Conservation (phyloP, 2,329 filamentous ascomycete species). For the Neopestalotiopsis sp. region DNA sequence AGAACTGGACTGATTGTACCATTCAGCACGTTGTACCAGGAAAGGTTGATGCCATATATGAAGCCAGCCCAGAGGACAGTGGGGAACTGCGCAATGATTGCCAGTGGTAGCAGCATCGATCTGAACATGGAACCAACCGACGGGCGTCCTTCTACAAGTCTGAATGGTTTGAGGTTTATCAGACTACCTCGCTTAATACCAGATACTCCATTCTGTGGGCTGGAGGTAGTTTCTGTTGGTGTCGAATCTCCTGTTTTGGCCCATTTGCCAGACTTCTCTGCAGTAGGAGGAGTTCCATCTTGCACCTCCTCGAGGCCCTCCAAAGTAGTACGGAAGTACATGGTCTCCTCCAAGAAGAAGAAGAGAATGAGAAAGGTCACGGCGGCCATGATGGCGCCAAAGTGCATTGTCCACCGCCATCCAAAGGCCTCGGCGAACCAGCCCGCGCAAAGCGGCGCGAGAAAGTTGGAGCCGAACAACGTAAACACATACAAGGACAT, state of each 20-base stretch:
- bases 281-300: background rate
- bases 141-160: background rate
- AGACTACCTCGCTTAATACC: background rate
- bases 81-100: slow-evolving; percentile 39
- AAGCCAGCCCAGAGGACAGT: slow-evolving; percentile 40
- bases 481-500: slow-evolving; percentile 35
- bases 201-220: background rate
- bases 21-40: slow-evolving; percentile 43
- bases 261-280: background rate
- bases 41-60: slow-evolving; percentile 39
- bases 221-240: background rate
- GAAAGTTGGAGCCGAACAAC: slow-evolving; percentile 34
- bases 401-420: slow-evolving; percentile 39
- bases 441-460: slow-evolving; percentile 40
- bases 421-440: slow-evolving; percentile 39
- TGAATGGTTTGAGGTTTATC: background rate
- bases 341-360: slow-evolving; percentile 61
- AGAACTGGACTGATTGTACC: slow-evolving; percentile 40
- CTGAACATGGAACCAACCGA: slow-evolving; percentile 22
- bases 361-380: slow-evolving; percentile 35
- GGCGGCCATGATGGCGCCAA: slow-evolving; percentile 28
- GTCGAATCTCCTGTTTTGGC: background rate
- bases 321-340: slow-evolving; percentile 37
- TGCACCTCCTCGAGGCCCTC: background rate
- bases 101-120: slow-evolving; percentile 32